These are phyloP conservation scores for Mortierella sp. DNA, from an alignment of 371 early-diverging fungal genomes.

Conservation along the genomic window DNA sequence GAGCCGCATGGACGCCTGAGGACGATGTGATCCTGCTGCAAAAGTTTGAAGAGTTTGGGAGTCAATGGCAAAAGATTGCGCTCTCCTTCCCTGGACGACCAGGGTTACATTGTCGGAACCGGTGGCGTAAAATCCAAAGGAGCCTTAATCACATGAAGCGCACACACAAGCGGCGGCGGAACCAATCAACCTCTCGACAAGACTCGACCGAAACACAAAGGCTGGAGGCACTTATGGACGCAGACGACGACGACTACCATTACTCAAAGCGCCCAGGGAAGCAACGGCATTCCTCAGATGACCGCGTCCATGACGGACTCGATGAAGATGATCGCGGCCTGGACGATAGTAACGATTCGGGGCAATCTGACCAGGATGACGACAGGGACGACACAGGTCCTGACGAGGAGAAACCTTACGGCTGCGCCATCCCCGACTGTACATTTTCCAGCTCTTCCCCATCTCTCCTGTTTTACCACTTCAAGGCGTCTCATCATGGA, in stretches of 20 bases:
- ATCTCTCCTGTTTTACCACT: constrained; percentile 74
- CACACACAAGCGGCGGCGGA: constrained; percentile 56
- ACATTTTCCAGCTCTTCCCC: constrained; percentile 71
- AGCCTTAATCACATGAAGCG: constrained; percentile 70
- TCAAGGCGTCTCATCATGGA: constrained; percentile 74
- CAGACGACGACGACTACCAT: constrained; percentile 8
- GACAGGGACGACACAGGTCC: constrained; percentile 44
- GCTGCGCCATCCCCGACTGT: constrained; percentile 79
- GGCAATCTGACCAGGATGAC: constrained; percentile 20
- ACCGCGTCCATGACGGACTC: constrained; percentile 21
- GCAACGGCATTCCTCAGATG: constrained; percentile 18
- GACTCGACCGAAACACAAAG: constrained; percentile 13
- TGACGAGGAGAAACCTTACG: constrained; percentile 72
- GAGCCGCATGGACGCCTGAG: constrained; percentile 82
- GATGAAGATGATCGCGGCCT: constrained; percentile 24
- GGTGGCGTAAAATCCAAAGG: constrained; percentile 85
- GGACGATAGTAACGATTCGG: constrained; percentile 25
- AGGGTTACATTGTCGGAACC: constrained; percentile 85
- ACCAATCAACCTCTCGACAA: constrained; percentile 48
- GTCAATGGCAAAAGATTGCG: constrained; percentile 88
- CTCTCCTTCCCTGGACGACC: constrained; percentile 85
- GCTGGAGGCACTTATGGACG: constrained; percentile 10
- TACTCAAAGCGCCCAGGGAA: constrained; percentile 27
- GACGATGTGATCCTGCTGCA: constrained; percentile 80
- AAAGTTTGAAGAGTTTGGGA: constrained; percentile 79